Base-by-base conservation (phyloP, 352 stramenopile species). In the Phytophthora cactorum region DNA sequence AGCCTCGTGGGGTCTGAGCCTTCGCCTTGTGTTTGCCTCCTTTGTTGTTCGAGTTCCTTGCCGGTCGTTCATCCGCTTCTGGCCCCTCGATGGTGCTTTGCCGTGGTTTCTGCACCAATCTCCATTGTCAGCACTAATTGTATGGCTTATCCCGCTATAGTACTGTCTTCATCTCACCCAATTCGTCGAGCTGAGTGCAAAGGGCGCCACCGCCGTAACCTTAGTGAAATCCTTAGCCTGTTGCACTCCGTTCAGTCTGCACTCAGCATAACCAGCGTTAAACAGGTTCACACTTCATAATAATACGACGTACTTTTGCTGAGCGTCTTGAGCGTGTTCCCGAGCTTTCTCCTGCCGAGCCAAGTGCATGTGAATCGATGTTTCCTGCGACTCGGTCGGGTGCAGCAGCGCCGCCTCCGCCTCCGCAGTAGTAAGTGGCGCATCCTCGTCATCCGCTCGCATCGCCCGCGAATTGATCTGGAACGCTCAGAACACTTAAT, bases 141-240 rank as follows among this genome's bases (percentile, higher is more conserved):
- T 22, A 22, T 0, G 22, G 22, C 22, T 22, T 22, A 22, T 22
- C 22, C 22, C 22, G 22, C 22, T 22, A 22, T 22, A 22, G 22
- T 31, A 10, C 39, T 31, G 29, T 15, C 22, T 39, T 25, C 5
- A 5, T 2, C 58, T 29, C 25, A 85, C 77, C 66, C 78, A 80
- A 38, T 93, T 93, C 28, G 70, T 79, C n/a, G 74, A 68, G 52
- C 85, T 93, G 39, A 93, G 68, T 51, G 77, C 67, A 61, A 93
- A 93, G 0, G 85, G 82, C 34, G 74, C 78, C 9, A 78, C 50
- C 11, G 67, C 51, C 10, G 85, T 93, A 32, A 84, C 64, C 50
- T 79, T 77, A 28, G 68, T 75, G 44, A 84, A 93, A 38, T 93
- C 82, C 56, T 93, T 93, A 2, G 29, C 7, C 8, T 66, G 68